Percentiles rank a stretch among this genome's conserved stretches.
These are phyloP conservation scores for Acidiella bohemica DNA, from an alignment of 495 filamentous ascomycete species.

Conservation along the genomic window DNA sequence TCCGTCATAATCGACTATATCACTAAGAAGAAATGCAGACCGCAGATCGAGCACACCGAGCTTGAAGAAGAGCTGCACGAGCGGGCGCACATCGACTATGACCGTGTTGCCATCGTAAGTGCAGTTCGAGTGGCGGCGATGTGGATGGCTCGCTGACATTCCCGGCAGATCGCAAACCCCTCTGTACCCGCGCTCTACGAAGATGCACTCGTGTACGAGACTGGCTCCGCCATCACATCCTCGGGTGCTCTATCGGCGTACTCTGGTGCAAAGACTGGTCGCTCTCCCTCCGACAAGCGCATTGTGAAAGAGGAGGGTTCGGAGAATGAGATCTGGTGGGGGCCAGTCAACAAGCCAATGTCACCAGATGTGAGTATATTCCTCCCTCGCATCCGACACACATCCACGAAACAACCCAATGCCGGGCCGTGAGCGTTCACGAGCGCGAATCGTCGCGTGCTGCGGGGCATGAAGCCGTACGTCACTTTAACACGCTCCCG, in stretches of 20 bases:
- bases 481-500: too few species aligned
- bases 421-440: too few species aligned
- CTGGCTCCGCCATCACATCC: slow-evolving; percentile 90
- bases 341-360: slow-evolving; percentile 98
- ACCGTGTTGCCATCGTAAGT: slow-evolving; percentile 90
- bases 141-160: neutral
- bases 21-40: slow-evolving; percentile 37
- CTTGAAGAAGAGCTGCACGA: slow-evolving; percentile 96
- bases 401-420: too few species aligned
- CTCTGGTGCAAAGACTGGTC: slow-evolving; percentile 94
- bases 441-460: too few species aligned
- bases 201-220: slow-evolving; percentile 98
- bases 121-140: neutral
- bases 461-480: too few species aligned
- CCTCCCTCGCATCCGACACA: neutral
- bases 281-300: slow-evolving; percentile 92
- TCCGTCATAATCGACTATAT: slow-evolving; percentile 4
- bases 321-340: slow-evolving; percentile 91
- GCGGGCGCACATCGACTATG: slow-evolving; percentile 98
- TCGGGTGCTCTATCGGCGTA: slow-evolving; percentile 91
- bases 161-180: neutral
- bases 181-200: slow-evolving; percentile 42
- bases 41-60: slow-evolving; percentile 79
- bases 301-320: slow-evolving; percentile 86
- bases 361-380: slow-evolving; percentile 71